Conservation (phyloP, 805 yeast genomes). For the Metschnikowia cerradonensis region DNA sequence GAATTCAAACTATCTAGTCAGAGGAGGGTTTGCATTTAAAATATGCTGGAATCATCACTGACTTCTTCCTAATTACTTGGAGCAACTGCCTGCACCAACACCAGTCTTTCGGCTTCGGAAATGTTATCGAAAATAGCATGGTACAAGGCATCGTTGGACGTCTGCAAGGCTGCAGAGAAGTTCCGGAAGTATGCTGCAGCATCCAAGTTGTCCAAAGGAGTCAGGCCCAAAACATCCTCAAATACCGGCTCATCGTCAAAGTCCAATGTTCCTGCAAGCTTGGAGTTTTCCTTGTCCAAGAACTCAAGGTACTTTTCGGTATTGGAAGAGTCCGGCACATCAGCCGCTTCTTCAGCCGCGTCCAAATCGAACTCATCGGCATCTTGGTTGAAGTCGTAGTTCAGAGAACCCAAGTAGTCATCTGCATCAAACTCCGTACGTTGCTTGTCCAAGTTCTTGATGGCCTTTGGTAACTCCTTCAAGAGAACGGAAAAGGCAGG, state of each 20-base stretch:
- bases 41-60: too few relatives aligned
- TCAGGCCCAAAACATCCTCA: constrained; percentile 25
- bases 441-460: constrained; percentile 58
- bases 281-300: constrained; percentile 42
- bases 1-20: too few relatives aligned
- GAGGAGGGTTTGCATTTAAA: too few relatives aligned
- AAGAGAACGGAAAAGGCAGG: constrained; percentile 48
- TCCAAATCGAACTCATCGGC: constrained; percentile 17
- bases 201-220: constrained; percentile 17
- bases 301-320: constrained; percentile 47
- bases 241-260: constrained; percentile 17
- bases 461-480: constrained; percentile 66
- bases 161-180: constrained; percentile 12
- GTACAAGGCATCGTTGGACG: constrained; percentile 12
- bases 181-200: constrained; percentile 15
- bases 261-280: constrained; percentile 29
- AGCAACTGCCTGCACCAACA: constrained; percentile 4
- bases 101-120: constrained; percentile 13
- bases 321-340: constrained; percentile 21
- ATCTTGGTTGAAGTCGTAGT: constrained; percentile 8
- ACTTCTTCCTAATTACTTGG: too few relatives aligned
- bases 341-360: constrained; percentile 19
- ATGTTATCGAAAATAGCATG: constrained; percentile 14
- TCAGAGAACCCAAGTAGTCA: constrained; percentile 11
- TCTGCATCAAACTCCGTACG: constrained; percentile 49